Conservation (phyloP, 2,329 filamentous ascomycete species). For the Beauveria sp. region DNA sequence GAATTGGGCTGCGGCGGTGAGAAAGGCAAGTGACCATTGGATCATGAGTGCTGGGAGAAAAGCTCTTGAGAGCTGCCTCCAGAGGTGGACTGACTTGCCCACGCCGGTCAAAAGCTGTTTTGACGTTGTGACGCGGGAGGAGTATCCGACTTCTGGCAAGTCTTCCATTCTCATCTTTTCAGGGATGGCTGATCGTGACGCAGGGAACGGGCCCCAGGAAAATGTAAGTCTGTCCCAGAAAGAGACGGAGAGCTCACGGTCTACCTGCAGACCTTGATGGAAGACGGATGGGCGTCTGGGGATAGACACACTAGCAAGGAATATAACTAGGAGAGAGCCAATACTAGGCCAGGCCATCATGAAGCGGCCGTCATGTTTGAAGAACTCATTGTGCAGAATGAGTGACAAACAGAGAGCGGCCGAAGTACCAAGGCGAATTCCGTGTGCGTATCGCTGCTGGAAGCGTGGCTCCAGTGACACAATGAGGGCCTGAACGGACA, state of each 20-base stretch:
- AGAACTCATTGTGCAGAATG: neutral
- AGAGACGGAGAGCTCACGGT: neutral
- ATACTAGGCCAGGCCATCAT: neutral
- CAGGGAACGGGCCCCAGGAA: neutral
- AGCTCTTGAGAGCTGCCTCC: neutral
- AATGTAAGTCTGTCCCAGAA: neutral
- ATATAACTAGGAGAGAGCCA: neutral
- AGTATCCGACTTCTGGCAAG: neutral
- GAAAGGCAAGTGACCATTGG: slow-evolving; percentile 7
- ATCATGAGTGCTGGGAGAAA: neutral
- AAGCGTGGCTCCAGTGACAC: neutral
- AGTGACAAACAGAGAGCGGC: neutral
- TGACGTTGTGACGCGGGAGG: neutral
- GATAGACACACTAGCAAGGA: neutral
- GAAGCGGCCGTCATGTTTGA: neutral
- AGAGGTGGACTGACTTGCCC: neutral
- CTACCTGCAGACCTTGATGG: neutral
- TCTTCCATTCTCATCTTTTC: neutral
- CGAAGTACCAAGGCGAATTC: neutral
- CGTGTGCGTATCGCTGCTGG: neutral
- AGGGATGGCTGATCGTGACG: neutral
- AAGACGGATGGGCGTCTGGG: neutral
- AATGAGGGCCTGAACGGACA: neutral
- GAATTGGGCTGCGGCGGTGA: slow-evolving; percentile 2
- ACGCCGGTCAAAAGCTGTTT: neutral